These are phyloP conservation scores for Tolypocladium paradoxum DNA, from an alignment of 2,329 filamentous ascomycete species.

Conservation along the genomic window DNA sequence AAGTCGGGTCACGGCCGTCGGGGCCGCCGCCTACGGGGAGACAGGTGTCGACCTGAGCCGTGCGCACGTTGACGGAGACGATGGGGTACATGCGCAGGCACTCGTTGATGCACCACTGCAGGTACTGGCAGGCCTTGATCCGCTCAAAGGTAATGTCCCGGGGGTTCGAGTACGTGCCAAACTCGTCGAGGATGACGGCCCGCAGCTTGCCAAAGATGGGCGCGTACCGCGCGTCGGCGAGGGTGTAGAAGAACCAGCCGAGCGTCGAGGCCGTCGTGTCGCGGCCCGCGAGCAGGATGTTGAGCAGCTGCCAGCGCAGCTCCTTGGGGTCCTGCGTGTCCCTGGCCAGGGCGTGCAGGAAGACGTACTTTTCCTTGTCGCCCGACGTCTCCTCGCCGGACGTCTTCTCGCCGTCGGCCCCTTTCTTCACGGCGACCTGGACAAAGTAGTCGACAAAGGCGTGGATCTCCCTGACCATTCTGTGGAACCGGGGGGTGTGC, in stretches of 20 bases:
- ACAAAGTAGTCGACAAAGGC: conserved; percentile 61
- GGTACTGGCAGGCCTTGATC: conserved; percentile 11
- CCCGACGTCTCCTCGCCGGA: conserved; percentile 5
- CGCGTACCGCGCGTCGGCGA: conserved; percentile 24
- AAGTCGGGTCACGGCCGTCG: conserved; percentile 34
- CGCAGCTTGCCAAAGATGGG: conserved; percentile 31
- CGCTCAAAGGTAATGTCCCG: conserved; percentile 14
- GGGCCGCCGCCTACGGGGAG: conserved; percentile 40
- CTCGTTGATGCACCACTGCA: conserved; percentile 15
- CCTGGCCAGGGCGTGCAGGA: conserved; percentile 18
- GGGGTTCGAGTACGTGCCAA: conserved; percentile 35
- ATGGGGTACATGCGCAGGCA: conserved; percentile 12
- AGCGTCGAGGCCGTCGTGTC: conserved; percentile 43
- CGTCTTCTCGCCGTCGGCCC: not conserved
- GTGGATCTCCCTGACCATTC: conserved; percentile 55
- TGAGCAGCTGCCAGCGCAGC: conserved; percentile 20
- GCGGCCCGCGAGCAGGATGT: conserved; percentile 37
- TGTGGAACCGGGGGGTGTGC: conserved; percentile 45
- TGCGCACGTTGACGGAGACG: conserved; percentile 13
- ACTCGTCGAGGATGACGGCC: conserved; percentile 25
- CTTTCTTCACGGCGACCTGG: conserved; percentile 35
- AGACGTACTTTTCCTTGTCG: conserved; percentile 15
- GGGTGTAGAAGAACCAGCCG: conserved; percentile 33
- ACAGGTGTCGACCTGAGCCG: conserved; percentile 28
- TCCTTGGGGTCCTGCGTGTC: conserved; percentile 18